Percentiles rank a stretch among this genome's conserved stretches.
These are phyloP conservation scores for Physcia stellaris DNA, from an alignment of 495 filamentous ascomycete genomes.

Conservation along the genomic window DNA sequence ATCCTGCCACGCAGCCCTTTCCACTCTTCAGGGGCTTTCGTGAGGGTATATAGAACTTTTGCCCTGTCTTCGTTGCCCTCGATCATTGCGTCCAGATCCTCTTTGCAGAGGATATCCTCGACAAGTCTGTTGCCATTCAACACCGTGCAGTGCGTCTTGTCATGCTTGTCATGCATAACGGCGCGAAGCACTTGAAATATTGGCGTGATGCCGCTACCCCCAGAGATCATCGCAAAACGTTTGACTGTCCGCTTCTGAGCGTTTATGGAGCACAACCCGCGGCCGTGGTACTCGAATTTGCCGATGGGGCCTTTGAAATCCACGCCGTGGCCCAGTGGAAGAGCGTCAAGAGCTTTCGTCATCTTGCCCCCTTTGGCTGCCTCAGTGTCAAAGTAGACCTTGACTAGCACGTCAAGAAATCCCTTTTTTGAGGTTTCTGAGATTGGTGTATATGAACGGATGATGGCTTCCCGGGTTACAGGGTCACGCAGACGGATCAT, in stretches of 20 bases:
- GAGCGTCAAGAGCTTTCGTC: slow-evolving; percentile 64
- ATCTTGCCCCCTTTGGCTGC: slow-evolving; percentile 60
- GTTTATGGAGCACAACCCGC: slow-evolving; percentile 49
- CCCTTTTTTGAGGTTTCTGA: slow-evolving; percentile 49
- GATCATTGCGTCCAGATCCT: slow-evolving; percentile 57
- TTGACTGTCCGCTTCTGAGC: slow-evolving; percentile 44
- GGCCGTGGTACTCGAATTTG: slow-evolving; percentile 68
- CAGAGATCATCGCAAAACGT: slow-evolving; percentile 80
- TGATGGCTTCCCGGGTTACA: slow-evolving; percentile 53
- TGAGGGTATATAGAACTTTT: slow-evolving; percentile 60
- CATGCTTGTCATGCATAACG: slow-evolving; percentile 46
- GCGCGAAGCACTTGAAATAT: slow-evolving; percentile 81
- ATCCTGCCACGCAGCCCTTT: slow-evolving; percentile 58
- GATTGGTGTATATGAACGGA: slow-evolving; percentile 82
- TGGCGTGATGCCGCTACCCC: slow-evolving; percentile 80
- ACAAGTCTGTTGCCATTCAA: slow-evolving; percentile 68
- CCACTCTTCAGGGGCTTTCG: slow-evolving; percentile 50
- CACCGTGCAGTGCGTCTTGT: slow-evolving; percentile 51
- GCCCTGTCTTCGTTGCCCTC: slow-evolving; percentile 39
- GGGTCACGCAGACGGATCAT: slow-evolving; percentile 72
- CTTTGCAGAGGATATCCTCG: slow-evolving; percentile 71
- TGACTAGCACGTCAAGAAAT: slow-evolving; percentile 61
- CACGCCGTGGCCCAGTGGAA: slow-evolving; percentile 54
- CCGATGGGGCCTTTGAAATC: slow-evolving; percentile 90
- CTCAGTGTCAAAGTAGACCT: slow-evolving; percentile 62